These are phyloP conservation scores for Homolaphlyctis polyrhiza DNA, from an alignment of 371 early-diverging fungal species.

Conservation along the genomic window DNA sequence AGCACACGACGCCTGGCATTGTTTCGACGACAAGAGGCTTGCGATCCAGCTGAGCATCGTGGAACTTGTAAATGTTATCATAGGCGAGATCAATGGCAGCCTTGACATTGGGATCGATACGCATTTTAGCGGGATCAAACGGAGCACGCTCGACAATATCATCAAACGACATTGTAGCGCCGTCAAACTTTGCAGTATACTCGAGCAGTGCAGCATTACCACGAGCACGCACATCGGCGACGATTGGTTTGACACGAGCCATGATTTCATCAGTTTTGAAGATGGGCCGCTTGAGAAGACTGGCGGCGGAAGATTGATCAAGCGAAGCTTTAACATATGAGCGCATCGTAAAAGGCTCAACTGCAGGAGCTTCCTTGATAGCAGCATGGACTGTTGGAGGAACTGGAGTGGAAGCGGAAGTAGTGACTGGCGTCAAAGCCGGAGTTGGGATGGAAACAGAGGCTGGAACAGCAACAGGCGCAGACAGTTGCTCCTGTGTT, in stretches of 20 bases:
- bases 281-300: conserved; percentile 85
- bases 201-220: conserved; percentile 87
- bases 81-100: conserved; percentile 92
- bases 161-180: conserved; percentile 57
- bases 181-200: conserved; percentile 86
- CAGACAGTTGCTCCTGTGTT: neutral
- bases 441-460: conserved; percentile 11
- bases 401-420: conserved; percentile 17
- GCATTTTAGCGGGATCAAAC: conserved; percentile 65
- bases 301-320: conserved; percentile 44
- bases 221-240: conserved; percentile 69
- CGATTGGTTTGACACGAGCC: conserved; percentile 83
- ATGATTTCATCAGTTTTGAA: conserved; percentile 83
- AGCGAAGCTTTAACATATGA: conserved; percentile 12
- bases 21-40: conserved; percentile 77
- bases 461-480: neutral
- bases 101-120: conserved; percentile 61
- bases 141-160: conserved; percentile 76
- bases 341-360: conserved; percentile 27
- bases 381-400: neutral
- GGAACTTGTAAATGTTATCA: conserved; percentile 89
- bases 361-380: too few relatives aligned
- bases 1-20: conserved; percentile 93
- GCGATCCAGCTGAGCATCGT: conserved; percentile 83
- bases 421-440: conserved; percentile 22